Conservation (phyloP, 2,329 filamentous ascomycete species). For the Penicillium thymicola region DNA sequence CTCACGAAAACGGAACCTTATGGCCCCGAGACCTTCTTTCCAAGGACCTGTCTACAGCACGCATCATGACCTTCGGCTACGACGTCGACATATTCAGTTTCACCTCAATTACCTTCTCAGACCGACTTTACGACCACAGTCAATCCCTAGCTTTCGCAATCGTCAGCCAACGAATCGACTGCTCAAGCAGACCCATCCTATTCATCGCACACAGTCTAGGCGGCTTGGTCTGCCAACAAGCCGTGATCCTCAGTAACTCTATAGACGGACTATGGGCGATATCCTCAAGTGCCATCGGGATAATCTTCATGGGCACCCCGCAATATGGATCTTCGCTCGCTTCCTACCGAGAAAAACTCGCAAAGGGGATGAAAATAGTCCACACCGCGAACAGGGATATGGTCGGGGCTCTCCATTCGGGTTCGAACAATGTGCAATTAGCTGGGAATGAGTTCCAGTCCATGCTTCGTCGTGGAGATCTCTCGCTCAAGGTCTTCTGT, state of each 20-base stretch:
- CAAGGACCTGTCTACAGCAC: not conserved
- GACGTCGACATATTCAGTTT: not conserved
- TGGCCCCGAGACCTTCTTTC: slow-evolving; percentile 27
- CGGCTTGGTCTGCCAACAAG: slow-evolving; percentile 26
- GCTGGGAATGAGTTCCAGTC: slow-evolving; percentile 3
- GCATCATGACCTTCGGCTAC: slow-evolving; percentile 8
- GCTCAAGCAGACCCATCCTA: slow-evolving; percentile 9
- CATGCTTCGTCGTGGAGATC: slow-evolving; percentile 6
- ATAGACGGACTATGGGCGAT: slow-evolving; percentile 8
- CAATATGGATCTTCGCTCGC: slow-evolving; percentile 29
- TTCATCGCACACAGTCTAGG: slow-evolving; percentile 32
- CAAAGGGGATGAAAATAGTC: not conserved
- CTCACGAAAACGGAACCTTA: slow-evolving; percentile 21
- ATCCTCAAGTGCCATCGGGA: slow-evolving; percentile 22
- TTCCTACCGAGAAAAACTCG: slow-evolving; percentile 2
- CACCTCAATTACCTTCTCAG: not conserved
- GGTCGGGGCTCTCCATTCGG: not conserved
- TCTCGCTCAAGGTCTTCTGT: slow-evolving; percentile 7
- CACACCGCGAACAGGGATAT: slow-evolving; percentile 1
- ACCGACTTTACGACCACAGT: not conserved
- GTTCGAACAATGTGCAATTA: slow-evolving; percentile 1
- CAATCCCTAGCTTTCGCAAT: slow-evolving; percentile 7
- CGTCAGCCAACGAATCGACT: slow-evolving; percentile 2
- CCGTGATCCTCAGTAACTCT: slow-evolving; percentile 6
- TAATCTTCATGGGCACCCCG: slow-evolving; percentile 40